Base-by-base conservation (phyloP, 2,329 filamentous ascomycete species). In the Dothiorella sarmentorum region DNA sequence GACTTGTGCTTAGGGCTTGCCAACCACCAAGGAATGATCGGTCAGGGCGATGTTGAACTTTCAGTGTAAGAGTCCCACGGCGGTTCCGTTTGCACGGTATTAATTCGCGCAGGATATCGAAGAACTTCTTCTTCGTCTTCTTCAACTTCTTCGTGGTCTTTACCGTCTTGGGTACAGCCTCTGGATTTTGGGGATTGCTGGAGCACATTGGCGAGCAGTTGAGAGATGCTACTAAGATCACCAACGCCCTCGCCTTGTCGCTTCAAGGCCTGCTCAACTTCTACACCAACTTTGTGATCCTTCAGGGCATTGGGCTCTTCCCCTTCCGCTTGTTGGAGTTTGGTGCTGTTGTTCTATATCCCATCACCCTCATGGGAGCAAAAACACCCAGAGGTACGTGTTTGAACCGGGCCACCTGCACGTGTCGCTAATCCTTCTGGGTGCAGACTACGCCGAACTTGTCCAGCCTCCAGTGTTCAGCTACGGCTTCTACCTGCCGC, bases 111-210 rank as follows among this genome's bases (percentile, higher is more conserved):
- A 57, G 53, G 43, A 93, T 99, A 64, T 96, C 91, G 56, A 99
- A 99, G 77, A 99, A 97, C 74, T 99, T 97, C 76, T 96, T 97
- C 80, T 99, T 99, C 71, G 92, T 89, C 9, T 99, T 99, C 75
- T 97, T 99, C 83, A 99, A 99, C 75, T 90, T 97, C 59, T 99
- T 99, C 75, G 83, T 97, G 52, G 85, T 97, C 43, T 97, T 97
- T 71, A 95, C 93, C 1, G 82, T 94, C 24, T 89, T 96, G 44
- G 89, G 89, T 56, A 91, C 91, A 4, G 90, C 85, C 1, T 85
- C 88, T 37, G 85, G 87, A 56, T 89, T 96, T 68, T 85, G 85
- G 73, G 79, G 80, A 31, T 82, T 88, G 55, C 80, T 82, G 68
- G 75, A 82, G 58, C 76, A 79, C 24, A 80, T 97, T 45, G 85